Conservation (phyloP, 2,329 filamentous ascomycete species). For the Ophiostoma quercus region DNA sequence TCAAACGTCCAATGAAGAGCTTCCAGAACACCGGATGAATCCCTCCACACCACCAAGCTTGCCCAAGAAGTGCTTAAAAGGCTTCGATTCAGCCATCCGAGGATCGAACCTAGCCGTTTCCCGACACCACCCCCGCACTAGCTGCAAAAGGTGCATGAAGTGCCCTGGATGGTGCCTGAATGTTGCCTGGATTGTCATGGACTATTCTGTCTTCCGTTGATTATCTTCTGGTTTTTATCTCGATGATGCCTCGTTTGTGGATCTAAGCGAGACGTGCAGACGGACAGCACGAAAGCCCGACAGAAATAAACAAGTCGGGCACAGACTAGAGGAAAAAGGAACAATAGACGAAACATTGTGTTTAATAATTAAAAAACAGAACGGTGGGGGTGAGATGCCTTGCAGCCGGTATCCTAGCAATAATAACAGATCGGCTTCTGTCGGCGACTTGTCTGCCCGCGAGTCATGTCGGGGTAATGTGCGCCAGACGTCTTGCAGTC, state of each 20-base stretch:
- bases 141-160: neutral
- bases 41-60: neutral
- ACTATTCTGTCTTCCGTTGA: neutral
- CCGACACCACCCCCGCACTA: neutral
- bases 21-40: constrained; percentile 2
- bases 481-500: neutral
- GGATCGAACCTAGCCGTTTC: neutral
- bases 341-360: neutral
- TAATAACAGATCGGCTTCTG: neutral
- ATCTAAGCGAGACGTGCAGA: neutral
- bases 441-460: no score
- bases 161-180: neutral
- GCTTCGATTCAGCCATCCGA: neutral
- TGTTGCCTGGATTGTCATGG: neutral
- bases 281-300: neutral
- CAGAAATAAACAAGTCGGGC: neutral
- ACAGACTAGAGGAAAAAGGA: neutral
- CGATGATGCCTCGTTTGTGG: neutral
- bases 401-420: neutral
- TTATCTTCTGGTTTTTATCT: neutral
- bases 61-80: neutral
- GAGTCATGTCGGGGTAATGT: neutral
- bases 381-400: neutral
- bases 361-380: neutral
- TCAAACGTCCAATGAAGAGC: neutral